Conservation (phyloP, 2,329 filamentous ascomycete genomes). For the Ambrosiella beaveri region DNA sequence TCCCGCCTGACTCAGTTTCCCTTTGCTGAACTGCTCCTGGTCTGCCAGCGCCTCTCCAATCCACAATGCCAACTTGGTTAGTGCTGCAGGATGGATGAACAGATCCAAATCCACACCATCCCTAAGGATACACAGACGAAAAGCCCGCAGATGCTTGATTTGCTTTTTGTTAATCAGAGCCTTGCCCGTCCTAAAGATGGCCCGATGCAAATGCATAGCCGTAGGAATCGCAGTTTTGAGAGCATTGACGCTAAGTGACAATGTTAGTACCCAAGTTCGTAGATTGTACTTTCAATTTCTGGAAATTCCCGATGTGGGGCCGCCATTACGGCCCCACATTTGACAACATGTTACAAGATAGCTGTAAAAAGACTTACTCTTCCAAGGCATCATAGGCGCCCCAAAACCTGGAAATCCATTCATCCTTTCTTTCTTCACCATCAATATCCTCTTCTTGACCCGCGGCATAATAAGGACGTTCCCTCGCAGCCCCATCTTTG, state of each 20-base stretch:
- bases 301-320: no score
- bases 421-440: slow-evolving; percentile 37
- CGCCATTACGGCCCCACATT: neutral
- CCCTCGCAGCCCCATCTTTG: slow-evolving; percentile 26
- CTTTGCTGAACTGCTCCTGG: slow-evolving; percentile 63
- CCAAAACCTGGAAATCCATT: slow-evolving; percentile 53
- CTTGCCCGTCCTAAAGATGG: slow-evolving; percentile 85
- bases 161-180: slow-evolving; percentile 84
- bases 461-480: slow-evolving; percentile 14
- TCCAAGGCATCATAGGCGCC: slow-evolving; percentile 56
- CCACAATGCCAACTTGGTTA: slow-evolving; percentile 90
- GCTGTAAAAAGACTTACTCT: slow-evolving; percentile 32
- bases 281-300: no score
- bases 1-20: slow-evolving; percentile 48
- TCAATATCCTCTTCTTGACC: slow-evolving; percentile 27
- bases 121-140: slow-evolving; percentile 89
- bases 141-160: slow-evolving; percentile 79
- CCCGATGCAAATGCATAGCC: slow-evolving; percentile 76
- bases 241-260: slow-evolving; percentile 47
- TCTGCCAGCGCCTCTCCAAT: slow-evolving; percentile 82
- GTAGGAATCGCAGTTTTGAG: slow-evolving; percentile 61
- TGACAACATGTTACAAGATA: neutral
- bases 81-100: slow-evolving; percentile 80
- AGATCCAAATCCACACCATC: slow-evolving; percentile 82
- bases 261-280: slow-evolving; percentile 16